phyloP scores from a whole-genome alignment of 192 early-diverging fungal species.

The Coemansia sp. region DNA sequence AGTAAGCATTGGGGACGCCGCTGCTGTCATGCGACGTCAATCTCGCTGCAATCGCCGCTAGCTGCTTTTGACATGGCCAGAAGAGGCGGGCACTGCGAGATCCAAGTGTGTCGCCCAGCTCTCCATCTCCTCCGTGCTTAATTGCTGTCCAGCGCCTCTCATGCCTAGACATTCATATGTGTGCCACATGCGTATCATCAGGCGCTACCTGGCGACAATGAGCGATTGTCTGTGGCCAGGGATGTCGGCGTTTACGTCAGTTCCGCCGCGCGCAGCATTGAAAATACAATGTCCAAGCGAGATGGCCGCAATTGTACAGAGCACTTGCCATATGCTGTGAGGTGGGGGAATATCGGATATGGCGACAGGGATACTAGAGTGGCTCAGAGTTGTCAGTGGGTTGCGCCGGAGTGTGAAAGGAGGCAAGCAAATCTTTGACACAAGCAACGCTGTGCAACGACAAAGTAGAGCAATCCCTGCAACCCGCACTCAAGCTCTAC shows the following conservation, averaged over 20 bases:
- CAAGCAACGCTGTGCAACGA: neutral
- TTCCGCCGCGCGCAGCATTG: neutral
- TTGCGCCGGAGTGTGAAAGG: conserved; percentile 1
- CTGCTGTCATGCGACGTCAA: conserved; percentile 1
- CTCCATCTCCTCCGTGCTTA: neutral
- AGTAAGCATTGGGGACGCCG: too few relatives aligned
- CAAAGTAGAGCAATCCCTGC: neutral
- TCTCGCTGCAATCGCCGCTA: neutral
- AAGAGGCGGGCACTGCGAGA: neutral
- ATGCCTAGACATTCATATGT: neutral
- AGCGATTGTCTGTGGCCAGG: conserved; percentile 3
- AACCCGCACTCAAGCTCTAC: neutral
- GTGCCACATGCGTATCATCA: conserved; percentile 2
- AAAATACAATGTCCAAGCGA: neutral
- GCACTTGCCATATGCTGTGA: neutral
- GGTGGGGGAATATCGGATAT: neutral
- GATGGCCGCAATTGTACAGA: neutral
- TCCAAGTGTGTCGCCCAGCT: neutral
- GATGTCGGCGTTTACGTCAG: conserved; percentile 1
- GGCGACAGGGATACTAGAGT: neutral
- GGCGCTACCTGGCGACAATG: conserved; percentile 5
- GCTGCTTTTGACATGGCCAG: neutral
- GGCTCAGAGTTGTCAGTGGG: neutral
- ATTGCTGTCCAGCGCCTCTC: neutral
- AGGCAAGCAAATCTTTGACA: neutral